Evolutionary conservation across 176 grass and related monocot species (phyloP).

Genomic region (Hyparrhenia diplandra): DNA sequence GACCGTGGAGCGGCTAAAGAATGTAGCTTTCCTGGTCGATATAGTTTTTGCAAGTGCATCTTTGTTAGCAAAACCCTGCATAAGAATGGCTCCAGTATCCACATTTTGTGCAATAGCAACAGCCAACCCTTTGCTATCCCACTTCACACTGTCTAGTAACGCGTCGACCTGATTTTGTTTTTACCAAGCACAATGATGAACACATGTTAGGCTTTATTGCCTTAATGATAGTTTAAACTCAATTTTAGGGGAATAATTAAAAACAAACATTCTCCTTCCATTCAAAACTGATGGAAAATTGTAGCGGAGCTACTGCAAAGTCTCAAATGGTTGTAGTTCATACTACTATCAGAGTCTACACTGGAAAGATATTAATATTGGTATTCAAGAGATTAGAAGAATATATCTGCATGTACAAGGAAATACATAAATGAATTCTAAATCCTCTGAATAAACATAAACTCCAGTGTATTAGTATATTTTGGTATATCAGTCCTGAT

Average conservation of each 20-base stretch:
- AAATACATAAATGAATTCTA: not conserved
- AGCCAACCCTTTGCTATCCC: conserved; percentile 78
- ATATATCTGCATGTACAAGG: not conserved
- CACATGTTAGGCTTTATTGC: not conserved
- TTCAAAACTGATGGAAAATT: not conserved
- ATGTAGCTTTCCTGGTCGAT: conserved; percentile 74
- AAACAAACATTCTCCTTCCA: too few relatives aligned
- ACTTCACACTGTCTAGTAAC: conserved; percentile 74
- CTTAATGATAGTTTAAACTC: not conserved
- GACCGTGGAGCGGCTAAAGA: conserved; percentile 82
- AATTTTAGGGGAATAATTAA: too few relatives aligned
- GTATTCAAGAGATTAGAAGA: not conserved
- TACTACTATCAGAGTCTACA: not conserved
- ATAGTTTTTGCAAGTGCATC: conserved; percentile 74
- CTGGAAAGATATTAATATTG: not conserved
- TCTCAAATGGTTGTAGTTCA: not conserved
- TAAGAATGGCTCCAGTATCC: conserved; percentile 89
- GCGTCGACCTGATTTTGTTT: conserved; percentile 39
- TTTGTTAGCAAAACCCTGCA: conserved; percentile 87
- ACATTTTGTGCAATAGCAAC: conserved; percentile 88
- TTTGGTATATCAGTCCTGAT: too few relatives aligned
- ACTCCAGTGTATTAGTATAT: too few relatives aligned
- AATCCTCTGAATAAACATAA: not conserved
- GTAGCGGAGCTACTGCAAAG: not conserved
- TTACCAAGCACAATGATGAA: not conserved